A percentile compares a stretch with the other conserved stretches of the same genome.
Evolutionary conservation across 139 green algal genomes (phyloP).

Genomic region (Coelastrella sp.): DNA sequence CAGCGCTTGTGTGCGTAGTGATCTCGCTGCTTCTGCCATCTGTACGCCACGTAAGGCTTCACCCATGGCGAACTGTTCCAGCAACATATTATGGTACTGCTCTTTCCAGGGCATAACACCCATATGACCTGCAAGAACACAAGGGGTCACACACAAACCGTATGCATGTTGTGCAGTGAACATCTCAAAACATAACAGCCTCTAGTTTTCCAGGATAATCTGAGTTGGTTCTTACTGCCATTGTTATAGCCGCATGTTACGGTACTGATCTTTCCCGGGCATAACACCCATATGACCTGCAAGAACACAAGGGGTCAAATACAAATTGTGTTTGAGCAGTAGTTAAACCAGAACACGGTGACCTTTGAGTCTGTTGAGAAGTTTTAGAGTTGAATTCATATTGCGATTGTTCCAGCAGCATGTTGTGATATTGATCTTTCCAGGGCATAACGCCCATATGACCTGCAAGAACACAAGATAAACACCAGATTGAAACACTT

Average conservation of each 20-base stretch:
- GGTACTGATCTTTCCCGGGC: slow-evolving; percentile 11
- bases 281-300: slow-evolving; percentile 3
- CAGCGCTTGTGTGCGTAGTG: neutral
- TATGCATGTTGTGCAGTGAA: neutral
- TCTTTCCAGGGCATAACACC: slow-evolving; percentile 9
- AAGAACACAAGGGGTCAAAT: neutral
- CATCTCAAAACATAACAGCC: neutral
- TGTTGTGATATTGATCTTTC: slow-evolving; percentile 34
- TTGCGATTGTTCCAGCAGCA: slow-evolving; percentile 47
- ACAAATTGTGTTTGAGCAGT: neutral
- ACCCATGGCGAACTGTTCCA: slow-evolving; percentile 42
- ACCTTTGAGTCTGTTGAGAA: too few species aligned
- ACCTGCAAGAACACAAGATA: neutral
- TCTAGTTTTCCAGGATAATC: neutral
- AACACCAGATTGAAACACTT: too few species aligned
- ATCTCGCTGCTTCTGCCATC: neutral
- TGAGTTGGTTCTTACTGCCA: neutral
- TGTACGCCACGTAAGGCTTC: neutral
- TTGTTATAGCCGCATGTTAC: slow-evolving; percentile 46
- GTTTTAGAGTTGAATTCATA: too few species aligned
- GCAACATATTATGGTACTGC: slow-evolving; percentile 36
- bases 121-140: neutral
- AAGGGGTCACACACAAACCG: too few species aligned
- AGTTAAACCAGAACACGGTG: too few species aligned
- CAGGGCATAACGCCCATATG: slow-evolving; percentile 24